Conservation (phyloP, 352 stramenopile species). For the Phytophthora vignae region DNA sequence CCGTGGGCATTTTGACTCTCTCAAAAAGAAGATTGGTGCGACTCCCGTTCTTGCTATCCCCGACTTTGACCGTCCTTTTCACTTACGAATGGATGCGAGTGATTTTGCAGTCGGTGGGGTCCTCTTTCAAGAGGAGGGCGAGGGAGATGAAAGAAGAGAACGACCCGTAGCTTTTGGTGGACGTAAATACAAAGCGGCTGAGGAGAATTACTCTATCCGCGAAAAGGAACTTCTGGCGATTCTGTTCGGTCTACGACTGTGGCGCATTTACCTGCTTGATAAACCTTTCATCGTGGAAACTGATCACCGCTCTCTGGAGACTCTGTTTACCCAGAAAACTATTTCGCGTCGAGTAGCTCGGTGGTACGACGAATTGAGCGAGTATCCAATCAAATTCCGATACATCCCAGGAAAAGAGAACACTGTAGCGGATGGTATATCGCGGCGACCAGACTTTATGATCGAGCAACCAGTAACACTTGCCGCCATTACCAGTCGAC, state of each 20-base stretch:
- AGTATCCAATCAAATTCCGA: constrained; percentile 12
- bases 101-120: constrained; percentile 13
- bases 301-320: constrained; percentile 14
- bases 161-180: constrained; percentile 13
- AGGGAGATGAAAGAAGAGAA: constrained; percentile 4
- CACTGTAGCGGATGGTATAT: constrained; percentile 1
- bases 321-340: constrained; percentile 15
- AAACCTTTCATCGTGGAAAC: constrained; percentile 15
- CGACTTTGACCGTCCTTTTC: constrained; percentile 8
- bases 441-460: too few relatives aligned
- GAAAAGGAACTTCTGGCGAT: constrained; percentile 26
- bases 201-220: constrained; percentile 14
- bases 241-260: constrained; percentile 10
- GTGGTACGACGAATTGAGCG: constrained; percentile 21
- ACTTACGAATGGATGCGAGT: constrained; percentile 12
- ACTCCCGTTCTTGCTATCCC: constrained; percentile 12
- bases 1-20: background rate
- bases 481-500: background rate
- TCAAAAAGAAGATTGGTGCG: constrained; percentile 1
- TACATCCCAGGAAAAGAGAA: constrained; percentile 15
- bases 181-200: constrained; percentile 16
- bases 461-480: background rate
- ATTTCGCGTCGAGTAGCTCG: constrained; percentile 16
- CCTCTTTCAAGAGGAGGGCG: constrained; percentile 14
- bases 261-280: constrained; percentile 18